Conservation (phyloP, 306 rosid genomes). For the Clitoria ternatea region DNA sequence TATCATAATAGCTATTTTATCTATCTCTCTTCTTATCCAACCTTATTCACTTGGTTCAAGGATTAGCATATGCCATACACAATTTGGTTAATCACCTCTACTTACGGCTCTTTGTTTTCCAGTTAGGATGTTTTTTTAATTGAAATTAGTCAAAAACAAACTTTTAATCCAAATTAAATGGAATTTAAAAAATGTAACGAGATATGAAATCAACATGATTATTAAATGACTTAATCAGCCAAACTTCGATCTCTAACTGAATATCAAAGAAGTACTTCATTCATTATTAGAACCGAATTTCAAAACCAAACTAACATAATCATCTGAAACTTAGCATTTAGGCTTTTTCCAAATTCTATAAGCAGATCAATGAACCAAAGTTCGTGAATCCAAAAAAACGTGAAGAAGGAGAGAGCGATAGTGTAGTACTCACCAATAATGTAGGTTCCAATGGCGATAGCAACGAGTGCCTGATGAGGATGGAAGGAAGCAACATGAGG, state of each 20-base stretch:
- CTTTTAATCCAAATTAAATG: too few relatives aligned
- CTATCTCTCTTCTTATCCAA: too few relatives aligned
- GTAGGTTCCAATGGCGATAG: conserved; percentile 90
- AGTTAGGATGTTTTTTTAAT: too few relatives aligned
- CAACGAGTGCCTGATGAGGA: conserved; percentile 86
- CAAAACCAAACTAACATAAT: not conserved
- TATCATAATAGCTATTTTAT: too few relatives aligned
- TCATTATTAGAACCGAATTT: not conserved
- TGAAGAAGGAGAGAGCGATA: not conserved
- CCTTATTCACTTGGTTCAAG: too few relatives aligned
- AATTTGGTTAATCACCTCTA: conserved; percentile 1
- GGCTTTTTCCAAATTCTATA: not conserved
- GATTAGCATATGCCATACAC: not conserved
- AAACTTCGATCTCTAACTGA: too few relatives aligned
- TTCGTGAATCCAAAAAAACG: not conserved
- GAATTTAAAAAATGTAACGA: too few relatives aligned
- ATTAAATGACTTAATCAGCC: too few relatives aligned
- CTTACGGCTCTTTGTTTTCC: too few relatives aligned
- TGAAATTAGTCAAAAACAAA: too few relatives aligned
- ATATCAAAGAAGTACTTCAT: too few relatives aligned
- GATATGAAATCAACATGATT: too few relatives aligned
- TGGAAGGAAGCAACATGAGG: conserved; percentile 94
- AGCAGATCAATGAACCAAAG: not conserved
- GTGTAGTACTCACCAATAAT: conserved; percentile 58
- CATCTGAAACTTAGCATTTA: not conserved